phyloP scores from a whole-genome alignment of 345 rosid genomes.

The Garcia nutans region DNA sequence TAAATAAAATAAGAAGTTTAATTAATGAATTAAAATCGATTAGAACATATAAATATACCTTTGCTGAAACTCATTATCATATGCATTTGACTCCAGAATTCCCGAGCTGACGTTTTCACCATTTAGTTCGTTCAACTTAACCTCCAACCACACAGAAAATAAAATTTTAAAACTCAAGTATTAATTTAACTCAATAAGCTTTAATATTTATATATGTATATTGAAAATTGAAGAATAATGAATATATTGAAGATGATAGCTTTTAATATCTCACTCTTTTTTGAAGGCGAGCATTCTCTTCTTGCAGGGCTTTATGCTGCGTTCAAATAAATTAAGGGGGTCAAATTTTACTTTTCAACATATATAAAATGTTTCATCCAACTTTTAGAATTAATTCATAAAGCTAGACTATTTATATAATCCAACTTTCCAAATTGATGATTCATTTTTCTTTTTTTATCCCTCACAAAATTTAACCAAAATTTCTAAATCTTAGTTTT shows the following conservation, averaged over 20 bases:
- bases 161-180: not conserved
- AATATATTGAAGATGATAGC: not conserved
- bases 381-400: too few relatives aligned
- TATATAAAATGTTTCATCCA: too few relatives aligned
- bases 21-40: too few relatives aligned
- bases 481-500: too few relatives aligned
- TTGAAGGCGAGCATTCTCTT: slow-evolving; percentile 49
- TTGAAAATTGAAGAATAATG: not conserved
- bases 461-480: too few relatives aligned
- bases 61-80: slow-evolving; percentile 14
- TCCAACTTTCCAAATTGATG: too few relatives aligned
- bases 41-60: slow-evolving; percentile 20
- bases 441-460: too few relatives aligned
- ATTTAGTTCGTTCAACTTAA: slow-evolving; percentile 31
- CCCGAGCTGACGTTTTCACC: slow-evolving; percentile 25
- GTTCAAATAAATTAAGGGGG: not conserved
- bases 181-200: not conserved
- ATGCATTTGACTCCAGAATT: slow-evolving; percentile 13
- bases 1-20: too few relatives aligned
- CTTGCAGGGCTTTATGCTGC: slow-evolving; percentile 48
- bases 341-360: not conserved
- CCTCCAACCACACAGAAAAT: slow-evolving; percentile 1
- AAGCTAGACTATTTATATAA: too few relatives aligned
- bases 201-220: not conserved
- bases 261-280: slow-evolving; percentile 41